Base-by-base conservation (phyloP, 208 protist species). In the Novymonas esmeraldas region DNA sequence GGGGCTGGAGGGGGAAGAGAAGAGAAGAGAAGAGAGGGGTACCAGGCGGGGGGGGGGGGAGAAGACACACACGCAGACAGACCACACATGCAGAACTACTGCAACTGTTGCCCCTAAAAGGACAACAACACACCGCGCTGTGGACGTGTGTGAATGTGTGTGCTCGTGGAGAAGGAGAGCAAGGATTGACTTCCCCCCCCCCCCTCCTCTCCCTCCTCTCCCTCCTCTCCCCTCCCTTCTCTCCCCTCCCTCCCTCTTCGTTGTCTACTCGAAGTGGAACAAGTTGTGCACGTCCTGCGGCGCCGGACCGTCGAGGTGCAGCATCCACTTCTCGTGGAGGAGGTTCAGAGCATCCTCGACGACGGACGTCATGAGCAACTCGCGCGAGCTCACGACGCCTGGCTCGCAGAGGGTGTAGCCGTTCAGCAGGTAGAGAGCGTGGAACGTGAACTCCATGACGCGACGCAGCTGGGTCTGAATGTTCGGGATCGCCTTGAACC, bases 381-480 rank as follows among this genome's bases (percentile, higher is more conserved):
- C 50, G 7, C 45, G 20, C 41, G 68, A 61, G 61, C 45, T 36
- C 45, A 76, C 39, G 31, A 68, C 52, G 20, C 69, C 73, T n/a
- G 71, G 52, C 55, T 84, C 89, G 62, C 70, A 49, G 33, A 71
- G 2, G 58, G 75, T 70, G 73, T 91, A 94, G 26, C 75, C 85
- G 58, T 89, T 92, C 46, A 96, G 78, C 59, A 92, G 48, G 64
- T 83, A 92, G 28, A 96, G 78, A 2, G 84, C 87, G 39, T 83
- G 78, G 48, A 93, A 87, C 33, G 82, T 92, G 63, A 94, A 96
- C 57, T 78, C 70, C 85, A 96, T 91, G 39, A 94, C 85, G 6
- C 65, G 69, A 13, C 79, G 81, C 51, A 94, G 81, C 64, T 93
- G 80, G 24, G 50, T 56, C 36, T 67, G 55, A 22, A 94, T 48